Evolutionary conservation across 192 early-diverging fungal genomes (phyloP), one percentile per base, ranked within the genome.

Genomic region (Hyaloraphidium curvatum): DNA sequence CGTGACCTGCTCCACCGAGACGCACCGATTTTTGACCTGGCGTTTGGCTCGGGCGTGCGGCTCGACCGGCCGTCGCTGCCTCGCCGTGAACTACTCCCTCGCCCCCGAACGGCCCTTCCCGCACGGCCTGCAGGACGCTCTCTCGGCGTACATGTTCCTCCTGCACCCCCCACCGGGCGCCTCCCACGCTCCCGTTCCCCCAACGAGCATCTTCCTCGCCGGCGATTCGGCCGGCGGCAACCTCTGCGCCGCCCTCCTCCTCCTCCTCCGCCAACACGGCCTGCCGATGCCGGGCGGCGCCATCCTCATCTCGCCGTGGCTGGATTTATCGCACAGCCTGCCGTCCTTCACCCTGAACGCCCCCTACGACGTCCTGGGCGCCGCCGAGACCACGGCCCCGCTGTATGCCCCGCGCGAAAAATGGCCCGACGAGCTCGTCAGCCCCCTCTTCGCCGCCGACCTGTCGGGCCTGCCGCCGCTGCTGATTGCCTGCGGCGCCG

Each of bases 81-180:
- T n/a, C 4, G 27, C 27, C 25, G 13, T 0, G 17, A 73, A 81
- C 58, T 92, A 96, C 62, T 66, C 89, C 9, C 59, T 92, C n/a
- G 78, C 89, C 0, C 89, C 91, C 0, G 73, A 82, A 53, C 62
- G 73, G 19, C 73, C 79, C 13, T 96, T 87, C 60, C 91, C 89
- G 3, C 62, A 76, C 50, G 86, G 81, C 29, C 55, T 95, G 11
- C 72, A 83, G 28, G 91, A 95, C 67, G 75, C 80, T 39, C 48
- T 89, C 26, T 71, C 80, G 30, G 75, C 84, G 0, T 91, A 89
- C 62, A 50, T 73, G 3, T 77, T 70, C 48, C 63, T 93, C 3
- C 58, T 83, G 9, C 53, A 75, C 9, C 62, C 74, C 5, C 43
- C 43, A 14, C 7, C 25, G 7, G 17, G 17, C 43, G 25, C 43